Evolutionary conservation across 371 early-diverging fungal species (phyloP).

Genomic region (Mucor saturninus): DNA sequence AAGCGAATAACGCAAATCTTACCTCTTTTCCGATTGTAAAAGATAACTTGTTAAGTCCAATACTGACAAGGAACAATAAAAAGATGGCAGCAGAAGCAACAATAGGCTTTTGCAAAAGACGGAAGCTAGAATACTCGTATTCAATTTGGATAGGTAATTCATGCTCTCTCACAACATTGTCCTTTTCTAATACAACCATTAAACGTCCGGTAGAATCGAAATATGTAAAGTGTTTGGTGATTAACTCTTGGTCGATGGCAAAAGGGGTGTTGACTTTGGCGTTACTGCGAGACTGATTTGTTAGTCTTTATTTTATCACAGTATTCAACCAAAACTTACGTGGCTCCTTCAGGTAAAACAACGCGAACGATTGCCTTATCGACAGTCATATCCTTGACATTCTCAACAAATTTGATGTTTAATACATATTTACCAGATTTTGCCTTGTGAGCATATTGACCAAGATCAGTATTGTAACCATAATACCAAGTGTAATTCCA

Average conservation of each 20-base stretch:
- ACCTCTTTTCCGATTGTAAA: constrained; percentile 48
- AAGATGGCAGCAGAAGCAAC: constrained; percentile 45
- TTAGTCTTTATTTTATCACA: too few species aligned
- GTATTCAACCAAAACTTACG: constrained; percentile 48
- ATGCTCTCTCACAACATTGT: constrained; percentile 68
- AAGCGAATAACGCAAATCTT: constrained; percentile 4
- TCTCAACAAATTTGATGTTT: constrained; percentile 72
- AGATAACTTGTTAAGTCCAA: constrained; percentile 44
- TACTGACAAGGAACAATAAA: constrained; percentile 44
- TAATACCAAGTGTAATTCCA: constrained; percentile 95
- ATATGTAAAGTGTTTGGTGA: constrained; percentile 62
- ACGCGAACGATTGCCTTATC: constrained; percentile 72
- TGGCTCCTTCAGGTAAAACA: constrained; percentile 93
- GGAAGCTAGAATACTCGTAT: constrained; percentile 42
- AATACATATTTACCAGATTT: constrained; percentile 64
- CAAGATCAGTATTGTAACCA: constrained; percentile 83
- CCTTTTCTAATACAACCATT: constrained; percentile 62
- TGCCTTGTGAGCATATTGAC: constrained; percentile 54
- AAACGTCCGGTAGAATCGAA: constrained; percentile 80
- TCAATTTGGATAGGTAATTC: constrained; percentile 52
- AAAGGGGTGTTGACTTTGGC: constrained; percentile 67
- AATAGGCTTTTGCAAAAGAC: constrained; percentile 55
- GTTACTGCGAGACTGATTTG: constrained; percentile 33
- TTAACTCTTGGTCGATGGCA: constrained; percentile 44
- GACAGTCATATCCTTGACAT: constrained; percentile 66